Evolutionary conservation across 148 eudicot species (phyloP).

Genomic region (Cornus suecica): DNA sequence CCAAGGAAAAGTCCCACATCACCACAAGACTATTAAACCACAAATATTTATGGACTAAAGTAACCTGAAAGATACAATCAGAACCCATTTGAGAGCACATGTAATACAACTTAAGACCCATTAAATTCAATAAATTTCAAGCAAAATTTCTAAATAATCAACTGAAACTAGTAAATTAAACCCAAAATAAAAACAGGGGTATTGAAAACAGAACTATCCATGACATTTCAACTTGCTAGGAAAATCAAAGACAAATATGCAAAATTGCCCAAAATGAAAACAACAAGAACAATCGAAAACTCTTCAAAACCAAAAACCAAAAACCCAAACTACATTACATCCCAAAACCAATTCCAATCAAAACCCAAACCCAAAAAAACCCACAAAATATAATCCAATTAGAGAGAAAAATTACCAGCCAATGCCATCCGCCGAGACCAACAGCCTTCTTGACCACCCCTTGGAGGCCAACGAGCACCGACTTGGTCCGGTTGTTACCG

Average conservation of each 20-base stretch:
- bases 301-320: neutral
- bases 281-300: neutral
- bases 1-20: neutral
- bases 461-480: conserved; percentile 72
- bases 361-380: neutral
- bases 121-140: neutral
- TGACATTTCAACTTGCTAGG: neutral
- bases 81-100: conserved; percentile 1
- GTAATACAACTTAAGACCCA: neutral
- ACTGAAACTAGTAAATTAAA: neutral
- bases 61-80: conserved; percentile 12
- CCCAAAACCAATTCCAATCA: neutral
- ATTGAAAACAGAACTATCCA: neutral
- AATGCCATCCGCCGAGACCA: conserved; percentile 88
- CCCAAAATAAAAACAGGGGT: neutral
- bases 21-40: neutral
- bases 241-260: neutral
- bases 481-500: conserved; percentile 70
- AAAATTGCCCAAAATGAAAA: neutral
- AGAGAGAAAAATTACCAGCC: conserved; percentile 52
- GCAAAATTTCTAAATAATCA: neutral
- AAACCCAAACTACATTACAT: conserved; percentile 3
- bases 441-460: conserved; percentile 80
- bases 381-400: neutral
- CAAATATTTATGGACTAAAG: conserved; percentile 2